Evolutionary conservation across 2,329 filamentous ascomycete genomes (phyloP).

Genomic region (Ploettnerulaceae sp.): DNA sequence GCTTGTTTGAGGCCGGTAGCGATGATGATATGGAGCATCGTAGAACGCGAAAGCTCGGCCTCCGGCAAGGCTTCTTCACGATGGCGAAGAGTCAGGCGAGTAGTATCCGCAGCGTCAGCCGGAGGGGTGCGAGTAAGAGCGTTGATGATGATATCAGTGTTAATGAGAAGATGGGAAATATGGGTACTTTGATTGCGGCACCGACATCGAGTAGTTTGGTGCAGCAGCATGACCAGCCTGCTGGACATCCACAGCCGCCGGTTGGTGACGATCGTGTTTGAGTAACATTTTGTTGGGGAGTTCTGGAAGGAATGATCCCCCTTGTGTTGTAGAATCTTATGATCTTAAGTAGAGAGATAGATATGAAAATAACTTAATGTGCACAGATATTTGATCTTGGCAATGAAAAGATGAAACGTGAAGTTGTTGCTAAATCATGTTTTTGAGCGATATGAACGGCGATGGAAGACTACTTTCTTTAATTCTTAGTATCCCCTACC

Average conservation of each 20-base stretch:
- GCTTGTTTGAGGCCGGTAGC: conserved; percentile 30
- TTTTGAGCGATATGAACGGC: too few species aligned
- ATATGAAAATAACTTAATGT: too few species aligned
- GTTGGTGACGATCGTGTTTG: conserved; percentile 2
- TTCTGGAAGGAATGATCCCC: background rate
- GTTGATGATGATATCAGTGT: conserved; percentile 3
- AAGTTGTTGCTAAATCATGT: too few species aligned
- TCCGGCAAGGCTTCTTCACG: conserved; percentile 34
- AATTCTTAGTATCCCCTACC: too few species aligned
- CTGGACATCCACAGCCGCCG: background rate
- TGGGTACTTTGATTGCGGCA: too few species aligned
- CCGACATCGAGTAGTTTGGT: too few species aligned
- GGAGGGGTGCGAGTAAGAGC: background rate
- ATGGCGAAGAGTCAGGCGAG: conserved; percentile 27
- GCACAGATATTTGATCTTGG: too few species aligned
- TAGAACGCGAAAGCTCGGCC: conserved; percentile 19
- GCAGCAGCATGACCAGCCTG: too few species aligned
- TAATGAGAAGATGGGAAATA: conserved; percentile 2
- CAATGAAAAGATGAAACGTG: too few species aligned
- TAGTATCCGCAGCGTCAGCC: conserved; percentile 6
- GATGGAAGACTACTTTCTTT: too few species aligned
- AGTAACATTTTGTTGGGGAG: background rate
- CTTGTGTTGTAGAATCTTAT: too few species aligned
- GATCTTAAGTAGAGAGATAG: too few species aligned
- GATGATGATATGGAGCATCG: conserved; percentile 18